A percentile compares a stretch with the other conserved stretches of the same genome.
Conservation (phyloP, 768 basidiomycete genomes). For the Pleurotus giganteus region DNA sequence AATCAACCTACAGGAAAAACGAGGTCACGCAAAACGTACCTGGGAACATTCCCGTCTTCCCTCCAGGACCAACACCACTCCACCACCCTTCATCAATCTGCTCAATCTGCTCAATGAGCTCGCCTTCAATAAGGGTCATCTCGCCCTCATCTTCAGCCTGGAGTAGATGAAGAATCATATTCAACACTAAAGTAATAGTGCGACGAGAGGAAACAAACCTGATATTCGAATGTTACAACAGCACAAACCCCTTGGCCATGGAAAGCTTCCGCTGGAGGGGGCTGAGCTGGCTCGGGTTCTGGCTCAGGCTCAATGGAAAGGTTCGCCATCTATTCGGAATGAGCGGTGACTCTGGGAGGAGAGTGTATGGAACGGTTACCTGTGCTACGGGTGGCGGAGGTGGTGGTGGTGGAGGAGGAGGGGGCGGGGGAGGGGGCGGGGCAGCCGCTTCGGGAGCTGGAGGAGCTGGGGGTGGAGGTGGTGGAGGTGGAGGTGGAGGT, state of each 20-base stretch:
- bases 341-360: background rate
- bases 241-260: slow-evolving; percentile 57
- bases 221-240: slow-evolving; percentile 79
- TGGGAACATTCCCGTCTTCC: slow-evolving; percentile 85
- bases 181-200: no score
- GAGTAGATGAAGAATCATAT: no score
- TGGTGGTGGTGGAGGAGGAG: slow-evolving; percentile 24
- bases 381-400: slow-evolving; percentile 42
- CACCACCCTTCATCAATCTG: slow-evolving; percentile 92
- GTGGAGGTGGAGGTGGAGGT: slow-evolving; percentile 37
- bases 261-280: slow-evolving; percentile 17
- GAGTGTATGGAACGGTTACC: slow-evolving; percentile 18
- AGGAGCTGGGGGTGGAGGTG: slow-evolving; percentile 31
- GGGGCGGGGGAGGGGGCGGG: slow-evolving; percentile 25
- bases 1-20: background rate
- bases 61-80: slow-evolving; percentile 69
- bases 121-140: slow-evolving; percentile 75
- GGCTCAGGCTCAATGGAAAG: slow-evolving; percentile 36
- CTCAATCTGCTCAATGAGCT: slow-evolving; percentile 79
- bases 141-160: slow-evolving; percentile 87
- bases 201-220: slow-evolving; percentile 34
- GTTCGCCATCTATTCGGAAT: slow-evolving; percentile 26
- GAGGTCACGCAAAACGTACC: slow-evolving; percentile 38
- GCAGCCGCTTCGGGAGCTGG: slow-evolving; percentile 21
- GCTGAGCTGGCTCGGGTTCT: slow-evolving; percentile 19